These are phyloP conservation scores for Parascedosporium putredinis DNA, from an alignment of 2,329 filamentous ascomycete species.

Conservation along the genomic window DNA sequence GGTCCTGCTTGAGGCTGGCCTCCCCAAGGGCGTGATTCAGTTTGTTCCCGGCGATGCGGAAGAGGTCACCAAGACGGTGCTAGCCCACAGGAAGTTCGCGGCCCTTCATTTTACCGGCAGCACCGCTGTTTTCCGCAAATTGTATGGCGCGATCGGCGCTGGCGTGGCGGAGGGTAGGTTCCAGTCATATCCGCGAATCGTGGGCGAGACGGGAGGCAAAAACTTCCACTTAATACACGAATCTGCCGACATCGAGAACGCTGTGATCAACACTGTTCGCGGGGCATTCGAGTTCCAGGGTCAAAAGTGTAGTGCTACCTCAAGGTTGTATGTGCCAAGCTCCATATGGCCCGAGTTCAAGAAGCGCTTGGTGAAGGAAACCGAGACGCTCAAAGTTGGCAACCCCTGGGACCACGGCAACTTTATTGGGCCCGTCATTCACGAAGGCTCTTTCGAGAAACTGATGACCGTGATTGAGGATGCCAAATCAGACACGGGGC, in stretches of 20 bases:
- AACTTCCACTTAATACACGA: conserved; percentile 82
- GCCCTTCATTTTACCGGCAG: conserved; percentile 93
- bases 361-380: conserved; percentile 55
- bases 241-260: conserved; percentile 68
- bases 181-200: conserved; percentile 74
- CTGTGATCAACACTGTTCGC: conserved; percentile 70
- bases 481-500: conserved; percentile 63
- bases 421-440: conserved; percentile 83
- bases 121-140: conserved; percentile 78
- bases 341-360: conserved; percentile 67
- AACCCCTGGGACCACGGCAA: conserved; percentile 58
- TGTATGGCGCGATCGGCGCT: conserved; percentile 77
- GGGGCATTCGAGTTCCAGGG: conserved; percentile 87
- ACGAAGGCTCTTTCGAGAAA: conserved; percentile 72
- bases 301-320: conserved; percentile 84
- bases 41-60: conserved; percentile 85
- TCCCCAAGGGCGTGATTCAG: conserved; percentile 83
- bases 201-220: conserved; percentile 87
- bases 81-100: conserved; percentile 71
- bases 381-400: conserved; percentile 60
- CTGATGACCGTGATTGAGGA: conserved; percentile 66
- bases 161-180: conserved; percentile 77
- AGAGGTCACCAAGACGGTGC: conserved; percentile 67
- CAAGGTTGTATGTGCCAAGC: conserved; percentile 65
- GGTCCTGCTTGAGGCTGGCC: conserved; percentile 81